These are phyloP conservation scores for Athelia sp. DNA, from an alignment of 1,284 basidiomycete genomes.

Conservation along the genomic window DNA sequence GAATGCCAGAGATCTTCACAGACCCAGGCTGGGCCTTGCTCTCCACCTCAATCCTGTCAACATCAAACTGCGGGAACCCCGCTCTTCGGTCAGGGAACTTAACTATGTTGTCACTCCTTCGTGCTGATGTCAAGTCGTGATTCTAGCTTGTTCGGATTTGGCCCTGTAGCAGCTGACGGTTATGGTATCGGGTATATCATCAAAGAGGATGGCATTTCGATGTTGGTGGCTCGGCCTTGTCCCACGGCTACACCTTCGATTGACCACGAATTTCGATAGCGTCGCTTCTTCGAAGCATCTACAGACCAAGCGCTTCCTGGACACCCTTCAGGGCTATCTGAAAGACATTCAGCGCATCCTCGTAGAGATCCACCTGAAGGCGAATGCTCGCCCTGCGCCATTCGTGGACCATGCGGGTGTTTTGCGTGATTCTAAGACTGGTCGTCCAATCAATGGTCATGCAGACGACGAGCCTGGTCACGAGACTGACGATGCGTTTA, in stretches of 20 bases:
- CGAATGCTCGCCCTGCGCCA: constrained; percentile 77
- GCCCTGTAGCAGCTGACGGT: constrained; percentile 87
- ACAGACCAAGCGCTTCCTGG: constrained; percentile 87
- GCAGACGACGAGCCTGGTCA: constrained; percentile 36
- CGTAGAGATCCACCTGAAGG: constrained; percentile 71
- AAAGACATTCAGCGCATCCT: constrained; percentile 76
- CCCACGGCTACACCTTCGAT: not conserved
- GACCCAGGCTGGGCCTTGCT: constrained; percentile 82
- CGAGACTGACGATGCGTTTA: constrained; percentile 45
- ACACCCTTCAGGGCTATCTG: constrained; percentile 82
- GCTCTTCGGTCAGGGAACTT: constrained; percentile 43
- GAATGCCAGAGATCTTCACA: constrained; percentile 80
- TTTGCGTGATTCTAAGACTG: constrained; percentile 76
- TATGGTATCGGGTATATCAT: constrained; percentile 97
- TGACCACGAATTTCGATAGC: constrained; percentile 28
- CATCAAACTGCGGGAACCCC: constrained; percentile 96
- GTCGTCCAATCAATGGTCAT: constrained; percentile 61
- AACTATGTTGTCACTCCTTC: too few species aligned
- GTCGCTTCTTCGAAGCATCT: constrained; percentile 94
- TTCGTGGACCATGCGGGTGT: constrained; percentile 83
- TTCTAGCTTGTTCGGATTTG: constrained; percentile 79
- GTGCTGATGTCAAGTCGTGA: too few species aligned
- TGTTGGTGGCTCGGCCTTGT: constrained; percentile 42
- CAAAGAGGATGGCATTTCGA: constrained; percentile 88
- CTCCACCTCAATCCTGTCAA: constrained; percentile 84